Base-by-base conservation (phyloP, 495 filamentous ascomycete species). In the Extremus antarcticus region DNA sequence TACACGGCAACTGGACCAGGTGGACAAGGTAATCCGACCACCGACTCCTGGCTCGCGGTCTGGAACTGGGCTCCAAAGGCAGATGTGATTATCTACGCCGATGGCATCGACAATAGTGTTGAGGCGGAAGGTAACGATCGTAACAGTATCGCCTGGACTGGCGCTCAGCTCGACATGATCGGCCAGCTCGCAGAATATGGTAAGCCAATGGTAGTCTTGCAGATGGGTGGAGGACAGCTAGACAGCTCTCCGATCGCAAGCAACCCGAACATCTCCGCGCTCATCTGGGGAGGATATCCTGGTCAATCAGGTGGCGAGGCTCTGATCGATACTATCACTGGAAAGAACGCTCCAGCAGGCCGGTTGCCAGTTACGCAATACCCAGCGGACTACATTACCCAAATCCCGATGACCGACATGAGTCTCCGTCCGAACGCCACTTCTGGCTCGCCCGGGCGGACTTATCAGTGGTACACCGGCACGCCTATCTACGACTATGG, bases 401-500 rank as follows among this genome's bases (percentile, higher is more conserved):
- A 77, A 29, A 74, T 81, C 57, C 72, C 78, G 0, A 76, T 77
- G 55, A 78, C 73, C 0, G 73, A 84, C 51, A 82, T 82, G 78
- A 64, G 59, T 24, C 65, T 84, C 4, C 74, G 79, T 0, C 78
- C 80, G 0, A 68, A 67, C 24, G 57, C 65, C 0, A 55, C 32
- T 20, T 75, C 71, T 45, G 47, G 54, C 35, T 66, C 53, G 22
- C 66, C 68, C 0, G 78, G 80, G 0, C 73, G 78, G 46, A 84
- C 81, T 0, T 84, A 84, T 54, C 78, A 75, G 61, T 84, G 76
- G 77, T 84, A 82, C 58, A 76, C 73, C 1, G 74, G 74, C 11
- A 72, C 62, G 1, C 68, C 78, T 0, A 72, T 78, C 19, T 76
- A 75, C 22, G 73, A 73, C 9, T 84, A 82, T 54, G 80, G 79